Evolutionary conservation across 768 basidiomycete species (phyloP).

Genomic region (Obba rivulosa): DNA sequence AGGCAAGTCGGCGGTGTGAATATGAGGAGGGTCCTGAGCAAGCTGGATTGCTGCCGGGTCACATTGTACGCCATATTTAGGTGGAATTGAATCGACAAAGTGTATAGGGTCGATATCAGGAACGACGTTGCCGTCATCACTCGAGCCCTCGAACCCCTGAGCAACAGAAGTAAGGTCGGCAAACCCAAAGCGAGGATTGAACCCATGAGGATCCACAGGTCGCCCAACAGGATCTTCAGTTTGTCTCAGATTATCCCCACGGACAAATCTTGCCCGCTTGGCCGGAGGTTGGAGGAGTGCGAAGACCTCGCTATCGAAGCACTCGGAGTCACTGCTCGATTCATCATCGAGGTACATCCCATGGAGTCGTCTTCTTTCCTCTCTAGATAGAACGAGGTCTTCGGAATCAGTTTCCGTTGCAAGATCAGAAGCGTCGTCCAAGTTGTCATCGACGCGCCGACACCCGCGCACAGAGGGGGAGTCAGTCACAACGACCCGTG

Average conservation of each 20-base stretch:
- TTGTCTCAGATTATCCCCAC: no score
- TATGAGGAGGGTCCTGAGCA: neutral
- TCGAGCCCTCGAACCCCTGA: conserved; percentile 17
- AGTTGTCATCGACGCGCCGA: neutral
- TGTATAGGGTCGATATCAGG: conserved; percentile 18
- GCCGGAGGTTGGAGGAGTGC: conserved; percentile 16
- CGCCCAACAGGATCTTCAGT: no score
- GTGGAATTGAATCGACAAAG: neutral
- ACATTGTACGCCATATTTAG: neutral
- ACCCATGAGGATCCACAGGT: no score
- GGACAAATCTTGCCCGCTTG: no score
- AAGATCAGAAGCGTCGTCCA: neutral
- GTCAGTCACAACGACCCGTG: neutral
- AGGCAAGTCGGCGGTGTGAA: neutral
- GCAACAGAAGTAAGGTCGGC: conserved; percentile 11
- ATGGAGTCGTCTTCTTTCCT: conserved; percentile 29
- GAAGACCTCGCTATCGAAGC: neutral
- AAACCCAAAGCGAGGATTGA: conserved; percentile 4
- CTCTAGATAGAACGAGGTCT: conserved; percentile 35
- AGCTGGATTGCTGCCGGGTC: neutral
- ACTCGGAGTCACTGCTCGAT: neutral
- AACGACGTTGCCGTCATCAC: conserved; percentile 14
- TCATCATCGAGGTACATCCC: neutral
- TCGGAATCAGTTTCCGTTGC: no score
- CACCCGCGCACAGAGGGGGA: neutral